Evolutionary conservation across 164 flowering plant genomes (phyloP).

Genomic region (Santalum album): DNA sequence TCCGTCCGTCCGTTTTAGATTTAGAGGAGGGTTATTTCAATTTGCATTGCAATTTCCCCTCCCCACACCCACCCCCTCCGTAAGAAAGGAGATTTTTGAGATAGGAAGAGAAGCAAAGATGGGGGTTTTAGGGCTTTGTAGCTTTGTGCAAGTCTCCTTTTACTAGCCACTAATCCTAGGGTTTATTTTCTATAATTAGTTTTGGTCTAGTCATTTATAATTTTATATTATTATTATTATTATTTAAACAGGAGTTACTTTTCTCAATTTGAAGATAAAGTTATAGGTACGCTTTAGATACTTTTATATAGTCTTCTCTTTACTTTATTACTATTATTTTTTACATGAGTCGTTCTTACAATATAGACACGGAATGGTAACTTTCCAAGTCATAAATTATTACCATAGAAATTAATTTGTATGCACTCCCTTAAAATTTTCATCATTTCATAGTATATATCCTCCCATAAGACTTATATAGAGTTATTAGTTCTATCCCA

Average conservation of each 20-base stretch:
- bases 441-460: too few relatives aligned
- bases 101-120: constrained; percentile 4
- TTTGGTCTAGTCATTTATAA: constrained; percentile 3
- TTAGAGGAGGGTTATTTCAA: constrained; percentile 4
- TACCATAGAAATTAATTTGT: too few relatives aligned
- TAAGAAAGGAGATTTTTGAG: background rate
- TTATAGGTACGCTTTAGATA: constrained; percentile 21
- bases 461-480: too few relatives aligned
- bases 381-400: too few relatives aligned
- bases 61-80: too few relatives aligned
- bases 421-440: too few relatives aligned
- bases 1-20: too few relatives aligned
- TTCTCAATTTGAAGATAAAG: background rate
- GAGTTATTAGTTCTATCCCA: too few relatives aligned
- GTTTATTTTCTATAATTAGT: background rate
- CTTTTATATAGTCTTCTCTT: too few relatives aligned
- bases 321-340: too few relatives aligned
- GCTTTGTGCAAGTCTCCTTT: constrained; percentile 2
- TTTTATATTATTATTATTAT: background rate
- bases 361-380: too few relatives aligned
- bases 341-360: too few relatives aligned
- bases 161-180: constrained; percentile 9
- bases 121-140: background rate
- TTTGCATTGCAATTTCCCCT: background rate
- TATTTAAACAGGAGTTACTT: background rate